Conservation (phyloP, 2,329 filamentous ascomycete genomes). For the Whalleya microplaca region DNA sequence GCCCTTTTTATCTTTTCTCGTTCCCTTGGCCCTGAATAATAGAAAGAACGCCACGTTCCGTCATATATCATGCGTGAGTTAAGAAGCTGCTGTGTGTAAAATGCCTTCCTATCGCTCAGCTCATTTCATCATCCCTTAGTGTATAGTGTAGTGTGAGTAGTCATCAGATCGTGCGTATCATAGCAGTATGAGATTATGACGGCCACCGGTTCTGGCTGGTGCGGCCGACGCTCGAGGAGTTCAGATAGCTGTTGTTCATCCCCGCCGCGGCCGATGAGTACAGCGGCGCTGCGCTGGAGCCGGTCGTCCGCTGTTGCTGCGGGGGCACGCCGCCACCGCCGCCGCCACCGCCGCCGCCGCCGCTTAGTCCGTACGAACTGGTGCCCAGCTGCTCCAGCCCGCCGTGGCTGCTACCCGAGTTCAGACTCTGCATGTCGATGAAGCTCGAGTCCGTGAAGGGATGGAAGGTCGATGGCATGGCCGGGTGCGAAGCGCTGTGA, state of each 20-base stretch:
- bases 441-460: slow-evolving; percentile 35
- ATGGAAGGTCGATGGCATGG: slow-evolving; percentile 32
- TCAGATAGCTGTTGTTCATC: slow-evolving; percentile 32
- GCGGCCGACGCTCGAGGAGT: slow-evolving; percentile 31
- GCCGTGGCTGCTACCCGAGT: slow-evolving; percentile 30
- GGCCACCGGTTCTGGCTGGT: slow-evolving; percentile 33
- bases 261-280: slow-evolving; percentile 33
- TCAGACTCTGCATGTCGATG: slow-evolving; percentile 36
- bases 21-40: slow-evolving; percentile 10
- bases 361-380: slow-evolving; percentile 32
- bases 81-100: neutral
- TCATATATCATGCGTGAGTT: slow-evolving; percentile 26
- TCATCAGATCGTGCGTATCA: slow-evolving; percentile 8
- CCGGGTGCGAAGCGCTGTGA: slow-evolving; percentile 35
- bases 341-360: slow-evolving; percentile 19
- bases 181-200: slow-evolving; percentile 28
- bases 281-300: slow-evolving; percentile 30
- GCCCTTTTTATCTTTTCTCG: neutral
- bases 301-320: slow-evolving; percentile 35
- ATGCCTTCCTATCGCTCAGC: neutral
- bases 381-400: slow-evolving; percentile 32
- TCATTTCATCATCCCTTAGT: neutral
- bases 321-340: slow-evolving; percentile 28
- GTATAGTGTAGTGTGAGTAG: no score
- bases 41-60: slow-evolving; percentile 26